Percentiles rank a stretch among this genome's conserved stretches.
These are phyloP conservation scores for Komagataea norvegica DNA, from an alignment of 1,139 yeast species.

Conservation along the genomic window DNA sequence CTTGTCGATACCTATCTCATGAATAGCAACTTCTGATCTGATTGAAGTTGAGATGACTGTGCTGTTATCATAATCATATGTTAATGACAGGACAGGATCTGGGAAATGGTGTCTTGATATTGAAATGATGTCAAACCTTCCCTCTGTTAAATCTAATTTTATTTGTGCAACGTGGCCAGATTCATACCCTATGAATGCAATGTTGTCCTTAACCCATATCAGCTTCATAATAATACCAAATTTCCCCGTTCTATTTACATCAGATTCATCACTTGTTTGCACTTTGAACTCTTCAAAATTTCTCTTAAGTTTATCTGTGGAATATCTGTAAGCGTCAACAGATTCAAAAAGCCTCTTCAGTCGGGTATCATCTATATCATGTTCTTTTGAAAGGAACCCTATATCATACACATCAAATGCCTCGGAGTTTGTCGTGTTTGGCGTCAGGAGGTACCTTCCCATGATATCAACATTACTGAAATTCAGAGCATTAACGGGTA, in stretches of 20 bases:
- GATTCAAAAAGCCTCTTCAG: conserved; percentile 29
- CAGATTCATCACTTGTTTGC: conserved; percentile 17
- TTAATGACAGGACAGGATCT: conserved; percentile 45
- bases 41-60: conserved; percentile 40
- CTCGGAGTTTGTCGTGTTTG: conserved; percentile 50
- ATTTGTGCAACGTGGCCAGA: conserved; percentile 48
- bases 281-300: conserved; percentile 20
- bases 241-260: conserved; percentile 23
- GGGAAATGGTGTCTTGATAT: conserved; percentile 36
- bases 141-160: conserved; percentile 27
- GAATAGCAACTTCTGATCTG: conserved; percentile 33
- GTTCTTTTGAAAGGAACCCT: conserved; percentile 12
- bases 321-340: conserved; percentile 22
- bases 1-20: conserved; percentile 17
- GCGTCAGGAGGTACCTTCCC: conserved; percentile 38
- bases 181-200: conserved; percentile 49
- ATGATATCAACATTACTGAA: conserved; percentile 46
- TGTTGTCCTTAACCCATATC: conserved; percentile 30
- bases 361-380: conserved; percentile 12
- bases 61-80: conserved; percentile 18
- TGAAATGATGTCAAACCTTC: conserved; percentile 9
- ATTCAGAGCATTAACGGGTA: conserved; percentile 55
- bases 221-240: conserved; percentile 56
- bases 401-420: conserved; percentile 48
- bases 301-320: conserved; percentile 1